These are phyloP conservation scores for Candida germanica DNA, from an alignment of 805 yeast genomes.

Conservation along the genomic window DNA sequence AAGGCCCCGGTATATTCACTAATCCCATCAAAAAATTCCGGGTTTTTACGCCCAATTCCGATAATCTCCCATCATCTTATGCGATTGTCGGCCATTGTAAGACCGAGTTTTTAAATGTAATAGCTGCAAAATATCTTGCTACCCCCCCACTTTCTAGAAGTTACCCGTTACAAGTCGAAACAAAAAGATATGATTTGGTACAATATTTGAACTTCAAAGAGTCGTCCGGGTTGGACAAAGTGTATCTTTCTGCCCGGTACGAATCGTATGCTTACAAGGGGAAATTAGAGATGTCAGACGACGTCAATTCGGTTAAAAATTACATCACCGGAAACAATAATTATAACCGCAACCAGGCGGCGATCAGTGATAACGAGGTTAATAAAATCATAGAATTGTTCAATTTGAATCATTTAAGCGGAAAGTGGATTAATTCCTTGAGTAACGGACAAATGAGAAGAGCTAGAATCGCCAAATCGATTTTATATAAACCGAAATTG, in stretches of 20 bases:
- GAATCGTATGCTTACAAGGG: conserved; percentile 74
- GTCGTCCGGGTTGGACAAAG: conserved; percentile 38
- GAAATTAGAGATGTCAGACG: conserved; percentile 52
- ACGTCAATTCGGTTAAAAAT: conserved; percentile 56
- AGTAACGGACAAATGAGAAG: conserved; percentile 94
- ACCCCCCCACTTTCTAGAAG: conserved; percentile 51
- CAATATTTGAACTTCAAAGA: conserved; percentile 35
- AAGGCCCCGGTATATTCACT: conserved; percentile 14
- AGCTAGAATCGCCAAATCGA: conserved; percentile 77
- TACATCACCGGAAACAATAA: conserved; percentile 58
- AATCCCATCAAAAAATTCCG: conserved; percentile 25
- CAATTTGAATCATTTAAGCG: conserved; percentile 52
- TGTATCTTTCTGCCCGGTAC: conserved; percentile 85
- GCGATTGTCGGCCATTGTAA: conserved; percentile 44
- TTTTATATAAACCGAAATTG: conserved; percentile 62
- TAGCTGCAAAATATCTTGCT: conserved; percentile 55
- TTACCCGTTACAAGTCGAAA: conserved; percentile 47
- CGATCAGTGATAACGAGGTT: conserved; percentile 30
- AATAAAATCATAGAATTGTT: conserved; percentile 33
- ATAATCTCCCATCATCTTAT: conserved; percentile 23
- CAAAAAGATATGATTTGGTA: conserved; percentile 26
- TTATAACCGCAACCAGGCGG: conserved; percentile 36
- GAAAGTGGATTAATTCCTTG: conserved; percentile 79
- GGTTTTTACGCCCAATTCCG: conserved; percentile 15
- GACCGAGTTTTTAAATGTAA: conserved; percentile 48